A percentile compares a stretch with the other conserved stretches of the same genome.
These are phyloP conservation scores for Digitaria exilis DNA, from an alignment of 202 grass and related monocot genomes.

Conservation along the genomic window DNA sequence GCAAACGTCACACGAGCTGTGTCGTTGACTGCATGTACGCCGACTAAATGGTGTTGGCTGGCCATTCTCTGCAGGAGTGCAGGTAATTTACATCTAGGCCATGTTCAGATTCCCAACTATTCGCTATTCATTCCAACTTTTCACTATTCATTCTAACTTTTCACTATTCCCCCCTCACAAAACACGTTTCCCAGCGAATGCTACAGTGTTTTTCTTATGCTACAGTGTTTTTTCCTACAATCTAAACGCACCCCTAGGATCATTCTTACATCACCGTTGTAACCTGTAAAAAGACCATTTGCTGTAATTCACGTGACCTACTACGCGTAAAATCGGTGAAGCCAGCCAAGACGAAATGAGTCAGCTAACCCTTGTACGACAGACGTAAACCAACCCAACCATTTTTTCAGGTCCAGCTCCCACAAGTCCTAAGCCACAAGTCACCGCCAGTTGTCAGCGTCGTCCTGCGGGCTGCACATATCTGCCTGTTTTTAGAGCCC, in stretches of 20 bases:
- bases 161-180: too few relatives aligned
- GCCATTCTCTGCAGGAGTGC: not conserved
- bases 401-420: not conserved
- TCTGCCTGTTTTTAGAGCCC: not conserved
- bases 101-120: too few relatives aligned
- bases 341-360: not conserved
- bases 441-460: conserved; percentile 4
- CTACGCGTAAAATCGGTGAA: not conserved
- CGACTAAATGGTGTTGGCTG: not conserved
- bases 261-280: not conserved
- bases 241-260: too few relatives aligned
- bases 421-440: too few relatives aligned
- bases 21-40: not conserved
- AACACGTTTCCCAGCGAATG: too few relatives aligned
- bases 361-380: not conserved
- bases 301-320: not conserved
- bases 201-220: too few relatives aligned
- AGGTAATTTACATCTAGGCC: not conserved
- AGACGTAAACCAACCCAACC: not conserved
- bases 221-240: too few relatives aligned
- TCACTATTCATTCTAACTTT: too few relatives aligned
- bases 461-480: not conserved
- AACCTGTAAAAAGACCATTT: not conserved
- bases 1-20: not conserved
- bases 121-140: too few relatives aligned